Evolutionary conservation across 192 early-diverging fungal species (phyloP), one percentile per base, ranked within the genome.

Genomic region (Glomus cerebriforme): DNA sequence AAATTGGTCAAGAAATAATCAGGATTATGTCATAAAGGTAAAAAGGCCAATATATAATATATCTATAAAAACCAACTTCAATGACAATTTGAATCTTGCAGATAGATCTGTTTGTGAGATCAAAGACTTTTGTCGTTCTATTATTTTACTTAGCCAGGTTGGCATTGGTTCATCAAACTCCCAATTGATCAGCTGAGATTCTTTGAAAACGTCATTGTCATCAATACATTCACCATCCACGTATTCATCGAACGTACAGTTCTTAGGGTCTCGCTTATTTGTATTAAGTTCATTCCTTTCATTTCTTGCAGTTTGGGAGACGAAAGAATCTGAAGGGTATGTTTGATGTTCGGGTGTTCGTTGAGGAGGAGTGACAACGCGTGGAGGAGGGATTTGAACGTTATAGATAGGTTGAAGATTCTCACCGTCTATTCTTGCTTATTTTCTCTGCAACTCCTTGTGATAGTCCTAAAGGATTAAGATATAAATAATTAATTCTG

Each of bases 111-210:
- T 68, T 68, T 68, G 66, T 68, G 66, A 68, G 66, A 15, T 68
- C 66, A 68, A 68, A 68, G 17, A 68, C 66, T 68, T 32, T 68
- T 68, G 66, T 68, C 66, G 66, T 32, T 32, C 17, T 68, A 68
- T 32, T 68, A 68, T 32, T 68, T 68, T 68, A 8, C 17, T 32
- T 68, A 68, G 66, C 66, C 66, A 68, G 34, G 66, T 68, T 68
- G 66, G 66, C 66, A 35, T 35, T 68, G 66, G 66, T 68, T 39
- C 66, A 68, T 68, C 66, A 19, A 68, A 68, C 66, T 68, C 34
- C 66, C 34, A 68, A 68, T 15, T 13, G 7, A 32, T 69, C 19
- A 7, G 60, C 60, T 63, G 60, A 63, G 26, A 17, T 63, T 63
- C 60, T n/a, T 59, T 15, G 0, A 39, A 39, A 39, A 39, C 37